Evolutionary conservation across 129 eudicot species (phyloP).

Genomic region (Saussurea involucrata): DNA sequence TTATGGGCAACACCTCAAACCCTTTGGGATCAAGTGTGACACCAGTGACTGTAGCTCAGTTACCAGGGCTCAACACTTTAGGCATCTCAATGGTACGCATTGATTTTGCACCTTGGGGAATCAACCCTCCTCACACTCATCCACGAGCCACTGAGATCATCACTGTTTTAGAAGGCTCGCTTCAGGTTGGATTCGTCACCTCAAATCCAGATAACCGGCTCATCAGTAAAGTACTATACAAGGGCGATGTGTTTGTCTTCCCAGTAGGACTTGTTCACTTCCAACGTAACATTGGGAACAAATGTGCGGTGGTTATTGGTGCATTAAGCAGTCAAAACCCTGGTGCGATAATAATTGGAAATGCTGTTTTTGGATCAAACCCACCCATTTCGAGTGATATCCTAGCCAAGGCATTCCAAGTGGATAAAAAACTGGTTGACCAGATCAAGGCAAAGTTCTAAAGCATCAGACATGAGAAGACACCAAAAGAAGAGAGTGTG

Average conservation of each 20-base stretch:
- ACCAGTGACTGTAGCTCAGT: conserved; percentile 35
- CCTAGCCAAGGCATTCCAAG: conserved; percentile 38
- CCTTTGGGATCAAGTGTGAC: conserved; percentile 27
- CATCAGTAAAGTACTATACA: conserved; percentile 25
- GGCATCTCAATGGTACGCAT: conserved; percentile 41
- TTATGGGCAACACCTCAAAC: conserved; percentile 39
- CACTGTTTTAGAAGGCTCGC: conserved; percentile 36
- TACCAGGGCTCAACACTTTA: conserved; percentile 44
- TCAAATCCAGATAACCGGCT: conserved; percentile 33
- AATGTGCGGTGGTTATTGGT: conserved; percentile 26
- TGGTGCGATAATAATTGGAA: conserved; percentile 31
- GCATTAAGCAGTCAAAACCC: conserved; percentile 41
- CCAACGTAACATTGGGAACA: conserved; percentile 31
- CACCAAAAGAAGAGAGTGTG: not conserved
- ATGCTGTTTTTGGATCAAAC: conserved; percentile 39
- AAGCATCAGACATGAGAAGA: not conserved
- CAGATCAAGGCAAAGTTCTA: conserved; percentile 30
- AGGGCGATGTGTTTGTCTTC: conserved; percentile 42
- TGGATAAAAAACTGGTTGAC: conserved; percentile 34
- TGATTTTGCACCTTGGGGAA: conserved; percentile 38
- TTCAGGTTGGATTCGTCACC: conserved; percentile 37
- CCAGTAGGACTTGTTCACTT: conserved; percentile 42
- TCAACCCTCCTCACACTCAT: conserved; percentile 41
- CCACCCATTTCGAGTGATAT: conserved; percentile 21
- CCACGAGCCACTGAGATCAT: conserved; percentile 46